These are phyloP conservation scores for Fusarium lyarnte DNA, from an alignment of 2,329 filamentous ascomycete genomes.

Conservation along the genomic window DNA sequence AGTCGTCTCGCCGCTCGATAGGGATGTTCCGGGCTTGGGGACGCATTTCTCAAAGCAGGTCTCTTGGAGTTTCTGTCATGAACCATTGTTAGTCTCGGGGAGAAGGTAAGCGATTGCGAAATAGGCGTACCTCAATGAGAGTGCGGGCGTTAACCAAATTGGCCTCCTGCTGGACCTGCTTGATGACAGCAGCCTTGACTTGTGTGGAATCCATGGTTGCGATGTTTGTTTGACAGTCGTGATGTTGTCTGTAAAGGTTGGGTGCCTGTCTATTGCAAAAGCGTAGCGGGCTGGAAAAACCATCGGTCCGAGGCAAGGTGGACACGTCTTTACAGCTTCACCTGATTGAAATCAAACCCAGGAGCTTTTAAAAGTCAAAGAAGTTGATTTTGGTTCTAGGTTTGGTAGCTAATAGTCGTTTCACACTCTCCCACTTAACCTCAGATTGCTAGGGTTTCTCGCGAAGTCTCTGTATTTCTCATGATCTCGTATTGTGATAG, in stretches of 20 bases:
- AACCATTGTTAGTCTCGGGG: slow-evolving; percentile 2
- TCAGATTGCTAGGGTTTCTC: neutral
- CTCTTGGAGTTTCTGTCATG: slow-evolving; percentile 76
- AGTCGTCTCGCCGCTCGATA: slow-evolving; percentile 73
- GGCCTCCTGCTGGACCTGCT: slow-evolving; percentile 71
- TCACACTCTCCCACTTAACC: neutral
- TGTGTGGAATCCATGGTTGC: slow-evolving; percentile 65
- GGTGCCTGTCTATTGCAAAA: slow-evolving; percentile 18
- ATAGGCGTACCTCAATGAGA: slow-evolving; percentile 70
- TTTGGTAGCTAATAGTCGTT: neutral
- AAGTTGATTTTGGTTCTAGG: neutral
- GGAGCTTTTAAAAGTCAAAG: neutral
- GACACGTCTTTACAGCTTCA: slow-evolving; percentile 25
- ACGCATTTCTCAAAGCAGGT: slow-evolving; percentile 84
- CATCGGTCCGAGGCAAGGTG: slow-evolving; percentile 6
- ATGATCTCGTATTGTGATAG: neutral
- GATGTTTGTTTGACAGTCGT: slow-evolving; percentile 32
- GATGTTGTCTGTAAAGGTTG: slow-evolving; percentile 24
- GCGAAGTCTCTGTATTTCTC: neutral
- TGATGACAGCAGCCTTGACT: slow-evolving; percentile 70
- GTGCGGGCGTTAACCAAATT: slow-evolving; percentile 74
- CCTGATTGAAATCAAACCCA: neutral
- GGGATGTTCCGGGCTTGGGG: slow-evolving; percentile 71
- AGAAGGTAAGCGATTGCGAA: slow-evolving; percentile 5
- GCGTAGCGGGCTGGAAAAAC: slow-evolving; percentile 22